A percentile compares a stretch with the other conserved stretches of the same genome.
These are phyloP conservation scores for Alternaria alternata DNA, from an alignment of 2,329 filamentous ascomycete species.

Conservation along the genomic window DNA sequence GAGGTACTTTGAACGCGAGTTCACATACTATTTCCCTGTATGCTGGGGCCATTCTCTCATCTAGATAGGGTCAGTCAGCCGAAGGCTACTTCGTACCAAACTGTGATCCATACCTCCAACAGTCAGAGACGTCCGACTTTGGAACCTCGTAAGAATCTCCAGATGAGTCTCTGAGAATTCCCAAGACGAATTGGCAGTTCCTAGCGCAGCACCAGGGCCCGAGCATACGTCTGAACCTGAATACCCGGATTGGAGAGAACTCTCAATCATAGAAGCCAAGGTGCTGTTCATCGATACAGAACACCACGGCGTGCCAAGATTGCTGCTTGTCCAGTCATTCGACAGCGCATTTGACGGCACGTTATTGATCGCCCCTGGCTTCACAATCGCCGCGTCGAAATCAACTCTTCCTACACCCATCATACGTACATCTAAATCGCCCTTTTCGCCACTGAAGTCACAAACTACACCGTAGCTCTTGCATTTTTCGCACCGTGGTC, in stretches of 20 bases:
- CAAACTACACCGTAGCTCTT: conserved; percentile 58
- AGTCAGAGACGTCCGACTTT: conserved; percentile 54
- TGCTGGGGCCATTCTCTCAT: conserved; percentile 35
- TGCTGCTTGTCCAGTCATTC: background rate
- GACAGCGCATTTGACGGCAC: too few relatives aligned
- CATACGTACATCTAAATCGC: background rate
- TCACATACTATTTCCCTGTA: conserved; percentile 50
- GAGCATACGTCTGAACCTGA: background rate
- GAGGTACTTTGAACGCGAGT: conserved; percentile 54
- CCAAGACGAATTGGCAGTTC: conserved; percentile 14
- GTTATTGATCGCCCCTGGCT: background rate
- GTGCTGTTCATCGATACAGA: conserved; percentile 25
- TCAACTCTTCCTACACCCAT: background rate
- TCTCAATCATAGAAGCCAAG: conserved; percentile 24
- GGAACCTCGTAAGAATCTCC: conserved; percentile 54
- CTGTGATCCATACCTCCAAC: conserved; percentile 39
- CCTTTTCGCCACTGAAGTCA: conserved; percentile 41
- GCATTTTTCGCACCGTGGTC: conserved; percentile 61
- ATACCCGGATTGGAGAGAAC: conserved; percentile 11
- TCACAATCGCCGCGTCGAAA: background rate
- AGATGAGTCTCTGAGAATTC: conserved; percentile 28
- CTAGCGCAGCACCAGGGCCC: background rate
- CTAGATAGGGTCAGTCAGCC: background rate
- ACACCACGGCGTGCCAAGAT: conserved; percentile 2
- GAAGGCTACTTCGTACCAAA: background rate